Evolutionary conservation across 2,329 filamentous ascomycete species (phyloP), one percentile per base, ranked within the genome.

Genomic region (Nigrograna mackinnonii): DNA sequence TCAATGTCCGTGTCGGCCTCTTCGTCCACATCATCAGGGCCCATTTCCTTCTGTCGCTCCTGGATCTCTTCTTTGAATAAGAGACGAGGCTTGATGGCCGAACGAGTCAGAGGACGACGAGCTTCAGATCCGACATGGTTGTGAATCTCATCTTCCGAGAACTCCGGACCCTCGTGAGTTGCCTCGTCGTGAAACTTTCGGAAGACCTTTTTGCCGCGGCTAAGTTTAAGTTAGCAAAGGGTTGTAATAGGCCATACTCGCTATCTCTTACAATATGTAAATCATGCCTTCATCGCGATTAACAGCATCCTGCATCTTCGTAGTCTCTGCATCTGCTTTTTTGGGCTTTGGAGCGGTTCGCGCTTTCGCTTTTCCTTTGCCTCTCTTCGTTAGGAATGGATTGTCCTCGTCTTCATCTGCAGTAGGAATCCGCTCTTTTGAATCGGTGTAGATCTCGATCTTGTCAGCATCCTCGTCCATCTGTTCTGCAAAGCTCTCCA

Each of bases 201-300:
- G 72, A 89, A 90, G 43, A 89, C 76, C 63, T 83, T 89, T 75
- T 87, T 89, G 64, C 89, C 89, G 57, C 89, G 89, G 75, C 87
- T 91, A 38, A 65, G 67, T 58, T 26, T 19, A n/a, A 32, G 21
- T 18, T 43, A 20, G 2, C 30, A 20, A 12, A 32, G 2, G 9
- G 13, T 26, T 19, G 14, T 19, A 16, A 11, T n/a, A 84, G n/a
- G n/a, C n/a, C n/a, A n/a, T n/a, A n/a, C n/a, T n/a, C n/a, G n/a
- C n/a, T n/a, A n/a, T n/a, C n/a, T n/a, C 87, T 79, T 78, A 91
- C 87, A 92, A 92, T 11, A 84, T 79, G 57, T 84, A 89, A 47
- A 91, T 74, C 60, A 90, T 78, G 46, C 89, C 89, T 64, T 92
- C 86, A 4, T 84, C 79, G 21, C 86, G 83, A 22, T 75, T 67